These are phyloP conservation scores for Trichoderma oligosporum DNA, from an alignment of 2,329 filamentous ascomycete species.

Conservation along the genomic window DNA sequence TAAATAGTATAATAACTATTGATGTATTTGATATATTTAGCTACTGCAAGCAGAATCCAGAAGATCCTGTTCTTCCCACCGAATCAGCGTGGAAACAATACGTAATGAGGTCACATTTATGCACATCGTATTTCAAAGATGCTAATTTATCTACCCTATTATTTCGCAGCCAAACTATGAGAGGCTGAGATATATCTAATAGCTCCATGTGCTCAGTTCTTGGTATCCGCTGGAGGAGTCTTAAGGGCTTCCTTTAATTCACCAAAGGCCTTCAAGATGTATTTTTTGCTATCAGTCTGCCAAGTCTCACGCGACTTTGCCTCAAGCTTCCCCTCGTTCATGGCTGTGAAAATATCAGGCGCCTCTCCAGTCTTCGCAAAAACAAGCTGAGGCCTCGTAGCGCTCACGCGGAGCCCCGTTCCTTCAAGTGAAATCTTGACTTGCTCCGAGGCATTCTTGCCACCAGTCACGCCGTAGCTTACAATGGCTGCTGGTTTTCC, in stretches of 20 bases:
- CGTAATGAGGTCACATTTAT: no score
- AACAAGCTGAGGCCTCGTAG: background rate
- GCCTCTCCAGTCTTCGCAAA: background rate
- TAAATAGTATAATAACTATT: no score
- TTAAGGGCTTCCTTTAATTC: background rate
- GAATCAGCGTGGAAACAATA: no score
- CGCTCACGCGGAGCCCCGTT: background rate
- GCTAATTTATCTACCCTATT: no score
- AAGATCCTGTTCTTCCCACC: no score
- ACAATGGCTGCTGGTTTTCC: slow-evolving; percentile 1
- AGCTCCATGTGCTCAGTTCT: background rate
- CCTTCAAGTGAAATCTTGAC: slow-evolving; percentile 6
- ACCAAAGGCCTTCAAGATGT: background rate
- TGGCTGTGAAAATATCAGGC: background rate
- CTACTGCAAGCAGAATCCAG: no score
- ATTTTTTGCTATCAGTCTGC: background rate
- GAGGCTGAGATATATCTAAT: background rate
- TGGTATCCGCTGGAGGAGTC: background rate
- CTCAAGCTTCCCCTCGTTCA: background rate
- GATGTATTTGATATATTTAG: no score
- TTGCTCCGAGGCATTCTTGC: slow-evolving; percentile 2
- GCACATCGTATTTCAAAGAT: no score
- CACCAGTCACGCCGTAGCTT: background rate
- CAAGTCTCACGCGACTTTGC: background rate
- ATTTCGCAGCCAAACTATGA: no score